Conservation (phyloP, 1,284 basidiomycete genomes). For the Cutaneotrichosporon mucoides region DNA sequence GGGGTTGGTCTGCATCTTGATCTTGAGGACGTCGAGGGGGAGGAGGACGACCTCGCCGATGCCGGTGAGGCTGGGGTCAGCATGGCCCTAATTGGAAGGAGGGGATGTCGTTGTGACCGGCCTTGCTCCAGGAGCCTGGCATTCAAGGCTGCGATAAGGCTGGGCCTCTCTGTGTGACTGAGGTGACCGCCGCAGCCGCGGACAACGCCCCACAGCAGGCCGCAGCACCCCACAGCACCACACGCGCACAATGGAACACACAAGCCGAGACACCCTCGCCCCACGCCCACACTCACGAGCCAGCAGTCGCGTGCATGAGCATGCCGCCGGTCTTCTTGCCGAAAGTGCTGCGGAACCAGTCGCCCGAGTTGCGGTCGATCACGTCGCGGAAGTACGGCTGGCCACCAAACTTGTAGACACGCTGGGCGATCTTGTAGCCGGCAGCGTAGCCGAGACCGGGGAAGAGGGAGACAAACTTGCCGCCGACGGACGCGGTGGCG, state of each 20-base stretch:
- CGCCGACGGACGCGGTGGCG: slow-evolving; percentile 63
- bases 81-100: background rate
- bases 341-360: slow-evolving; percentile 73
- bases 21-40: slow-evolving; percentile 94
- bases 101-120: too few relatives aligned
- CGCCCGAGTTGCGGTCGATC: slow-evolving; percentile 71
- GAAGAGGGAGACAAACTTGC: slow-evolving; percentile 85
- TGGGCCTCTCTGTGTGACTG: too few relatives aligned
- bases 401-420: slow-evolving; percentile 97
- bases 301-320: slow-evolving; percentile 92
- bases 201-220: too few relatives aligned
- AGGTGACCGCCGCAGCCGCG: too few relatives aligned
- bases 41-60: slow-evolving; percentile 97
- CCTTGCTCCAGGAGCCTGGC: too few relatives aligned
- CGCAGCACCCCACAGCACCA: background rate
- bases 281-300: slow-evolving; percentile 59
- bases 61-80: slow-evolving; percentile 69
- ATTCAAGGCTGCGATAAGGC: too few relatives aligned
- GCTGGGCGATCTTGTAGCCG: slow-evolving; percentile 91
- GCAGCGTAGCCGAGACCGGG: slow-evolving; percentile 97
- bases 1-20: slow-evolving; percentile 96
- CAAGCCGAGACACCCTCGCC: too few relatives aligned
- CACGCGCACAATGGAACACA: background rate
- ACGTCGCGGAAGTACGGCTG: slow-evolving; percentile 97
- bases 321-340: slow-evolving; percentile 95